Base-by-base conservation (phyloP, 2,329 filamentous ascomycete genomes). In the Colletotrichum orbiculare region DNA sequence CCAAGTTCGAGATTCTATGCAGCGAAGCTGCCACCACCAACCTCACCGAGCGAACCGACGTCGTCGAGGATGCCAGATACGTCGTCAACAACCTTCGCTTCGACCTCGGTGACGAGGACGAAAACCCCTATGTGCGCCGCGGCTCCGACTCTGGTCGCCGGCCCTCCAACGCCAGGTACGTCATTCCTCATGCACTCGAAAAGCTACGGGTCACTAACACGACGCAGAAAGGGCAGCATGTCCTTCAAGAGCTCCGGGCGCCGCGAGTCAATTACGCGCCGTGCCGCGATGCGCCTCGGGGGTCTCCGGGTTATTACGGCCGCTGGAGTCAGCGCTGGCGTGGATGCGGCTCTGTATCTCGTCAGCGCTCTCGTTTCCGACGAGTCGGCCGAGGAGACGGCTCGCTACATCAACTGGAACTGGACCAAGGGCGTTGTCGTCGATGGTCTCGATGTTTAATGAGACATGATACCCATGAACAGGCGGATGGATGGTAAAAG, bases 31-130 rank as follows among this genome's bases (percentile, higher is more conserved):
- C 91, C 49, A 87, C 87, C 63, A 84, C 88, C 68, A 88, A 92
- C 76, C 82, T 91, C 70, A 86, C 88, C 61, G 90, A 94, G 81
- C 89, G 91, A 74, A 93, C 91, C 72, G 92, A 96, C 73, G 91
- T 96, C 68, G 86, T 95, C 73, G 92, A 96, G 74, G 90, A 92
- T 69, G 85, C 85, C 73, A 87, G 92, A 73, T 96, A 96, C 75
- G 92, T 96, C 17, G 93, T 96, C 76, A 96, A 96, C 84, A 96
- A 96, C 79, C 89, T 94, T 65, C 91, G 93, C 71, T 96, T 95
- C 77, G 92, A 96, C 72, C 83, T 96, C 70, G 90, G 91, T 66
- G 88, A 94, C 73, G 88, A 91, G 73, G 91, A 94, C 68, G 90
- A 94, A 78, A 95, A 93, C 78, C 91, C 91, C 38, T 95, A 95